Evolutionary conservation across 2,329 filamentous ascomycete species (phyloP).

Genomic region (Colletotrichum graminicola): DNA sequence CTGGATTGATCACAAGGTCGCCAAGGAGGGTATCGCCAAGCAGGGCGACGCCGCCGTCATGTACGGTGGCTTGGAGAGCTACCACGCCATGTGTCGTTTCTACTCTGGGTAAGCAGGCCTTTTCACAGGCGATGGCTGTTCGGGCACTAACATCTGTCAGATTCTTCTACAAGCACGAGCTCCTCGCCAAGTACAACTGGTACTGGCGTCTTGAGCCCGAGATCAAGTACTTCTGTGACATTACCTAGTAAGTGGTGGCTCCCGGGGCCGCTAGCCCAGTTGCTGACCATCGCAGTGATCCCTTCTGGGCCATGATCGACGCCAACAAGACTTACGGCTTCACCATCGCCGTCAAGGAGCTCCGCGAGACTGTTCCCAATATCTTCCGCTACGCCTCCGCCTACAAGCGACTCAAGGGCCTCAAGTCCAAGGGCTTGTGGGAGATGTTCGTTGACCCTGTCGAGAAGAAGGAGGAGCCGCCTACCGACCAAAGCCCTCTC

Average conservation of each 20-base stretch:
- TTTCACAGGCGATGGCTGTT: neutral
- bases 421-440: constrained; percentile 93
- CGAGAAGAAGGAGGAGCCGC: constrained; percentile 72
- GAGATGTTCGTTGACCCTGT: constrained; percentile 94
- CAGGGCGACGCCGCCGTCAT: constrained; percentile 98
- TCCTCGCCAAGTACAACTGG: constrained; percentile 98
- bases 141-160: constrained; percentile 55
- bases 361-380: constrained; percentile 97
- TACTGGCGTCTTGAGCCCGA: constrained; percentile 99
- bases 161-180: constrained; percentile 97
- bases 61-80: constrained; percentile 99
- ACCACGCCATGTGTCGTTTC: constrained; percentile 99
- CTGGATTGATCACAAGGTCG: constrained; percentile 94
- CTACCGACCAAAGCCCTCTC: constrained; percentile 72
- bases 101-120: constrained; percentile 83
- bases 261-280: neutral
- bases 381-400: constrained; percentile 99
- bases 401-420: constrained; percentile 92
- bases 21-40: constrained; percentile 95
- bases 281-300: constrained; percentile 72
- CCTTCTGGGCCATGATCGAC: constrained; percentile 94
- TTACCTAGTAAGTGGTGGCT: constrained; percentile 80
- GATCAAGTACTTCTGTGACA: constrained; percentile 99
- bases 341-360: constrained; percentile 97
- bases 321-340: constrained; percentile 98